Conservation (phyloP, 305 asterid species). For the Ilex paraguariensis region DNA sequence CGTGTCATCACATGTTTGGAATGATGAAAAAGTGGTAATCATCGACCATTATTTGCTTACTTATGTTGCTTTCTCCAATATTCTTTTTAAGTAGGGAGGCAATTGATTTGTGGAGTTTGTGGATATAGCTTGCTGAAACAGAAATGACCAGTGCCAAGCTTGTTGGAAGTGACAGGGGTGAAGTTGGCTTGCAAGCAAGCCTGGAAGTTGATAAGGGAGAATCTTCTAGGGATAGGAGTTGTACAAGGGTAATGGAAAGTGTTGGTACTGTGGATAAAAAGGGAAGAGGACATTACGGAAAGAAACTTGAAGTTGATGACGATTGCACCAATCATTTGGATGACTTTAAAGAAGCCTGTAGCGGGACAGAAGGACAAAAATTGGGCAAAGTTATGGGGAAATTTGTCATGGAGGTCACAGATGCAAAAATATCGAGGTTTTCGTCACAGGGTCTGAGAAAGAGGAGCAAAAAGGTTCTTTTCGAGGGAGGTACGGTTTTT, state of each 20-base stretch:
- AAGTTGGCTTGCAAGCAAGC: conserved; percentile 79
- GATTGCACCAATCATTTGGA: conserved; percentile 41
- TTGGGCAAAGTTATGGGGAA: conserved; percentile 37
- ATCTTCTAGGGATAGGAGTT: conserved; percentile 41
- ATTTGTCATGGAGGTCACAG: conserved; percentile 29
- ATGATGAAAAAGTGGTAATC: conserved; percentile 61
- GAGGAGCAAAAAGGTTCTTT: conserved; percentile 67
- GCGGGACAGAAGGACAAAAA: conserved; percentile 72
- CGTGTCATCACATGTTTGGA: conserved; percentile 66
- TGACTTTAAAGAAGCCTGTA: conserved; percentile 76
- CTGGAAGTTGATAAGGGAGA: conserved; percentile 86
- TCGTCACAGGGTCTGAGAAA: conserved; percentile 49
- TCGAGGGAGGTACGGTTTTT: conserved; percentile 46
- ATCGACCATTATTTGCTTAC: conserved; percentile 11
- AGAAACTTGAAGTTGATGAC: conserved; percentile 42
- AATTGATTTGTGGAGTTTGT: conserved; percentile 19
- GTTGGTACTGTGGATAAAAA: conserved; percentile 31
- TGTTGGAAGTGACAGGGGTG: conserved; percentile 58
- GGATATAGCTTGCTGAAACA: conserved; percentile 41
- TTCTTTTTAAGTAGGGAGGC: too few relatives aligned
- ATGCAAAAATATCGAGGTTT: conserved; percentile 34
- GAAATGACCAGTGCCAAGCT: conserved; percentile 37
- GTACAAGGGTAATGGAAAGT: conserved; percentile 31
- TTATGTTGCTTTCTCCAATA: background rate
- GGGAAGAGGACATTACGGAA: conserved; percentile 37